phyloP scores from a whole-genome alignment of 805 yeast species.

The Saccharomycopsis schoenii region DNA sequence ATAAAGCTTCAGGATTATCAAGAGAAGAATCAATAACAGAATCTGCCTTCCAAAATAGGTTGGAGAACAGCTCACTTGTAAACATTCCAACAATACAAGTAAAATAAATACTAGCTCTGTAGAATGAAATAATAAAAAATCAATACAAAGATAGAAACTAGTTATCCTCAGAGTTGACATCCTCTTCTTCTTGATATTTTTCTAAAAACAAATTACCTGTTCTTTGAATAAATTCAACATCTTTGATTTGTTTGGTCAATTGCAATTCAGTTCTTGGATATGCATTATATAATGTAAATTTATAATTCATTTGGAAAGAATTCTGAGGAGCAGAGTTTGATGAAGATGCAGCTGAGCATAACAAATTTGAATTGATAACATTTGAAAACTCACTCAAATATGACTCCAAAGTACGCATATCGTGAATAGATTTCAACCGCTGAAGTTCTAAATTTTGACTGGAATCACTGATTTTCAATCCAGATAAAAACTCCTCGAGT shows the following conservation, averaged over 20 bases:
- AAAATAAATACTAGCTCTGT: no score
- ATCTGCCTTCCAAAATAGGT: no score
- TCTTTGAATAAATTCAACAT: constrained; percentile 1
- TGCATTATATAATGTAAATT: constrained; percentile 4
- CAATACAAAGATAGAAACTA: no score
- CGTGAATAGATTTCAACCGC: neutral
- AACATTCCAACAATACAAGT: no score
- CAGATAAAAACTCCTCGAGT: neutral
- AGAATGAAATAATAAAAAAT: no score
- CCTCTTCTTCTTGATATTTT: neutral
- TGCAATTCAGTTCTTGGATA: constrained; percentile 7
- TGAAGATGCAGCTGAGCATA: neutral
- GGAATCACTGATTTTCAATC: neutral
- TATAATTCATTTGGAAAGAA: neutral
- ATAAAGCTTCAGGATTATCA: no score
- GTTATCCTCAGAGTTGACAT: neutral
- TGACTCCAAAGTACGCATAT: neutral
- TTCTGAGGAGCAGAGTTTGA: neutral
- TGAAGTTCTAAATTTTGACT: neutral
- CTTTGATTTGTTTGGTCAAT: neutral
- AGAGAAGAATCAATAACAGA: no score
- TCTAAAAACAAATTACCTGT: constrained; percentile 13
- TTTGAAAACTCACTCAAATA: neutral
- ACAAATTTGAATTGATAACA: neutral
- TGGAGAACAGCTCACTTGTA: no score